Conservation (phyloP, 2,329 filamentous ascomycete species). For the Penicillium fuscoglaucum region DNA sequence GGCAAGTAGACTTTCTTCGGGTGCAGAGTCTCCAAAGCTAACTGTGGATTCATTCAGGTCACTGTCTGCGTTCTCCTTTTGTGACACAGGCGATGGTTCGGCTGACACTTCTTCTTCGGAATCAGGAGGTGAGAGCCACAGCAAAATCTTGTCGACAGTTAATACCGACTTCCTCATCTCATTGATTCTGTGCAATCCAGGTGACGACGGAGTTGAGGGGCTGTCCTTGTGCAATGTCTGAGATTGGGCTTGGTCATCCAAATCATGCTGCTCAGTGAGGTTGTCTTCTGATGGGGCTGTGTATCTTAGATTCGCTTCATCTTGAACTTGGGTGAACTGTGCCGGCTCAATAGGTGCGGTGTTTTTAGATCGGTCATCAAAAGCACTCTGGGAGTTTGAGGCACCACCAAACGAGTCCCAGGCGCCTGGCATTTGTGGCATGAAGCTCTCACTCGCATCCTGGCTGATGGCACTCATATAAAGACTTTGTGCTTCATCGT, state of each 20-base stretch:
- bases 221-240: conserved; percentile 16
- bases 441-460: conserved; percentile 30
- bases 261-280: conserved; percentile 13
- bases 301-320: conserved; percentile 35
- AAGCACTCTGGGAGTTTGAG: not conserved
- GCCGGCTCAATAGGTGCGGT: not conserved
- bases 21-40: conserved; percentile 23
- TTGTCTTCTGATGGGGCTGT: conserved; percentile 21
- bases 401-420: conserved; percentile 39
- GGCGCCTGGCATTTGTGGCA: conserved; percentile 44
- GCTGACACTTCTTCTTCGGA: conserved; percentile 12
- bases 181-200: conserved; percentile 22
- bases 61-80: conserved; percentile 16
- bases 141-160: conserved; percentile 34
- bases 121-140: conserved; percentile 39
- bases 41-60: conserved; percentile 25
- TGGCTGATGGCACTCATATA: conserved; percentile 59
- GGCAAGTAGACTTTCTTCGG: conserved; percentile 27
- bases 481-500: conserved; percentile 53
- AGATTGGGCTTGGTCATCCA: conserved; percentile 9
- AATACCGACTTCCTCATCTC: conserved; percentile 40
- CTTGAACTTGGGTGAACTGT: conserved; percentile 7
- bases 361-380: conserved; percentile 6
- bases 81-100: conserved; percentile 6
- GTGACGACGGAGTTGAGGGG: conserved; percentile 19